A percentile compares a stretch with the other conserved stretches of the same genome.
These are phyloP conservation scores for Candida khao-thaluensis DNA, from an alignment of 805 yeast species.

Conservation along the genomic window DNA sequence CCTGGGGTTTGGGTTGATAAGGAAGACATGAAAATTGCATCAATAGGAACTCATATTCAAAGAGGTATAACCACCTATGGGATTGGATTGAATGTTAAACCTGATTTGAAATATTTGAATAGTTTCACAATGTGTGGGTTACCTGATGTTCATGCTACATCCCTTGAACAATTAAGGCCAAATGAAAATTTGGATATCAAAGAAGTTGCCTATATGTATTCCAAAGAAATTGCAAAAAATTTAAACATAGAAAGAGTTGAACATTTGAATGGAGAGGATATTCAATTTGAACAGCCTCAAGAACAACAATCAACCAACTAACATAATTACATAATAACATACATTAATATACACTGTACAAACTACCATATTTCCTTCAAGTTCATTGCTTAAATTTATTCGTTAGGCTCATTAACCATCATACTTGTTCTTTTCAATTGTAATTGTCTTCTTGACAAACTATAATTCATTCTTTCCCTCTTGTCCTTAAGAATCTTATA, in stretches of 20 bases:
- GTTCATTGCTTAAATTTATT: not conserved
- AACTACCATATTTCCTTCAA: not conserved
- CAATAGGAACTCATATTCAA: constrained; percentile 85
- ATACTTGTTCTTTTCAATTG: constrained; percentile 20
- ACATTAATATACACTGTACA: constrained; percentile 5
- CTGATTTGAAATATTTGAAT: constrained; percentile 72
- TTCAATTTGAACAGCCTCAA: no score
- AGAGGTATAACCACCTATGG: constrained; percentile 89
- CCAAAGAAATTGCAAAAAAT: constrained; percentile 35
- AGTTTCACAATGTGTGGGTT: constrained; percentile 84
- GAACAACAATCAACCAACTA: no score
- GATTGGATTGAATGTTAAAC: constrained; percentile 71
- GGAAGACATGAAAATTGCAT: constrained; percentile 65
- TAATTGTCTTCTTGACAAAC: constrained; percentile 25
- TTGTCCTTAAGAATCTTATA: constrained; percentile 41
- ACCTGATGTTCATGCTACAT: constrained; percentile 48
- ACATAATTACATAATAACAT: not conserved
- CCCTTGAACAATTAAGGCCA: constrained; percentile 24
- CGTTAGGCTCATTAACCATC: not conserved
- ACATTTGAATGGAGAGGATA: constrained; percentile 34
- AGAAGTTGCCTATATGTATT: constrained; percentile 33
- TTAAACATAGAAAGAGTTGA: constrained; percentile 34
- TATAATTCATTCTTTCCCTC: constrained; percentile 44
- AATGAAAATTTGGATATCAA: constrained; percentile 16
- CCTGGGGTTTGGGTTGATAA: constrained; percentile 86